Evolutionary conservation across 192 early-diverging fungal species (phyloP), one percentile per base, ranked within the genome.

Genomic region (Podila minutissima): DNA sequence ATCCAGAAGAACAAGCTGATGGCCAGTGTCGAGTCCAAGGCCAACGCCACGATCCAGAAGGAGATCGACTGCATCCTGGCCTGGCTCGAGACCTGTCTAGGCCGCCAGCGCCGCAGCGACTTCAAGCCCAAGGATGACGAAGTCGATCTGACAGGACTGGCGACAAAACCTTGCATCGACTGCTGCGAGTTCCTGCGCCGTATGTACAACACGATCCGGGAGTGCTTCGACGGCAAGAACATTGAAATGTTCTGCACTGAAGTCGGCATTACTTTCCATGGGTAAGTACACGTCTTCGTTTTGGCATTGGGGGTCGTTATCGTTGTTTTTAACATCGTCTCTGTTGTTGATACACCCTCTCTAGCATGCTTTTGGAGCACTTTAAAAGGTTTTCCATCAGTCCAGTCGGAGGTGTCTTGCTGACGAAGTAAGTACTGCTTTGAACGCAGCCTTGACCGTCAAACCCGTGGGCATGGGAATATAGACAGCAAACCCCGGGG

Each of bases 81-180:
- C 41, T 95, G 93, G 91, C 82, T 98, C 35, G 83, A 83, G 41
- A 75, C 86, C 5, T 75, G 94, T 8, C 86, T 99, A 28, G 67
- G 82, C 26, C 89, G 89, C 72, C 98, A 98, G 78, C 95, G 94
- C 73, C 93, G 93, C 62, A 84, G 86, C n/a, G 98, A 99, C 71
- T 99, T 95, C 73, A 89, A 90, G 48, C 95, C 96, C 22, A 95
- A 93, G 70, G 97, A 98, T 67, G 97, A 96, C 53, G 90, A 92
- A 69, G 87, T 91, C 31, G 86, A 91, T 24, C 85, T 92, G 65
- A 84, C 92, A 69, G 90, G 90, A 60, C 71, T 90, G 67, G 91
- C 90, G 49, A 95, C 94, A 29, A 85, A 96, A 88, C 91, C 96
- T 20, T 98, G 97, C 83, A 87, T 85, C 13, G 88, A 92, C 74